Evolutionary conservation across 2,329 filamentous ascomycete species (phyloP), one percentile per base, ranked within the genome.

Genomic region (Diplodia corticola): DNA sequence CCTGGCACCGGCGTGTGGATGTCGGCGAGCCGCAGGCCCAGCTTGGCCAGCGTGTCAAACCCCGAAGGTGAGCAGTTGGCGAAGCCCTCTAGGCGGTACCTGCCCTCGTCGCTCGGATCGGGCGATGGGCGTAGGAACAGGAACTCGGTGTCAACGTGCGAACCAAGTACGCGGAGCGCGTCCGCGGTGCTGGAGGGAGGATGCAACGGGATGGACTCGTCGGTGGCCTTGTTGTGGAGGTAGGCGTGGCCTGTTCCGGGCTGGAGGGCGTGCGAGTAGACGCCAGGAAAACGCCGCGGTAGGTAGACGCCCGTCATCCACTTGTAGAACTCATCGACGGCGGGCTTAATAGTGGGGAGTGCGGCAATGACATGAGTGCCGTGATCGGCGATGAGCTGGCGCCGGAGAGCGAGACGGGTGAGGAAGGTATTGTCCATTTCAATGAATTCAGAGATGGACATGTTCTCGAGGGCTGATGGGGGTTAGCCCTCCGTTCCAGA

Each of bases 1-100:
- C 82, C 80, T 0, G 87, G 87, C 0, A 89, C 86, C 0, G 86
- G 86, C 0, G 55, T 73, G 71, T 89, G 87, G 69, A 89, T 89
- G 30, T 81, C 79, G 0, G 81, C 77, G 0, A 89, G 77, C 0
- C 79, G 78, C 13, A 81, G 75, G 1, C 81, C 82, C 9, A 89
- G 79, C 68, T 89, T 88, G 54, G 80, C 70, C n/a, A 75, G 75
- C 1, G 85, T 82, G 69, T 83, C 78, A 77, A 89, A 89, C 10
- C 87, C 87, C 1, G 80, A 79, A 0, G 87, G 86, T 71, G 85
- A 88, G 70, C 83, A 85, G 9, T 80, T 81, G 6, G 82, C 76
- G 73, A 85, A 89, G 7, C 83, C 86, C 71, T 85, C 77, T 10
- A 89, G 81, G 33, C 81, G 76, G 73, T 89, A 89, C 66, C 79